Evolutionary conservation across 805 yeast species (phyloP).

Genomic region (Cyberlindnera euphorbiae): DNA sequence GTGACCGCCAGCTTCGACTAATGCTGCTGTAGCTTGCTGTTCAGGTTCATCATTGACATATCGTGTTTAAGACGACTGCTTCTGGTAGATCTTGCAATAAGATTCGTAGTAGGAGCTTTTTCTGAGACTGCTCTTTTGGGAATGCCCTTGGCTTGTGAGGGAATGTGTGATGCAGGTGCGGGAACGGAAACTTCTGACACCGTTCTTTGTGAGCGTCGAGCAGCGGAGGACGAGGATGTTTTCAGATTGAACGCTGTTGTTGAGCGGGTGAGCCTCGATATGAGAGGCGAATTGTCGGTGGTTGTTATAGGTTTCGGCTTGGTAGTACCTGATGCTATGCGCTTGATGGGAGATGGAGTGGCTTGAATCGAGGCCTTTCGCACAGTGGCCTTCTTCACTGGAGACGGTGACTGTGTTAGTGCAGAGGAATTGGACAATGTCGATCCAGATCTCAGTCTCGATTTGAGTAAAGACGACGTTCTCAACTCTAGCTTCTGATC

Average conservation of each 20-base stretch:
- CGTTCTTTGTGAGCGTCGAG: conserved; percentile 1
- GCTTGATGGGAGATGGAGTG: conserved; percentile 11
- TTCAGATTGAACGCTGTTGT: neutral
- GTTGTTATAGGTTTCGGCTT: conserved; percentile 2
- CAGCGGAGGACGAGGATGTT: neutral
- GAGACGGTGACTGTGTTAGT: conserved; percentile 1
- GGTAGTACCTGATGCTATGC: conserved; percentile 4
- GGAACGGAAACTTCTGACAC: conserved; percentile 4
- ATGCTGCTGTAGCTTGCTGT: conserved; percentile 1
- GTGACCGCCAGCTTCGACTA: too few species aligned
- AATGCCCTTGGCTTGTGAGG: conserved; percentile 4
- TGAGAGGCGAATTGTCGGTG: neutral
- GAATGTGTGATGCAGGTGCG: too few species aligned
- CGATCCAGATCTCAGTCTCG: conserved; percentile 3
- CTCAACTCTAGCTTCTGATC: conserved; percentile 3
- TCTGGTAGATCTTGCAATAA: conserved; percentile 13
- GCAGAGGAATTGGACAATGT: too few species aligned
- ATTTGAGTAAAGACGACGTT: conserved; percentile 6
- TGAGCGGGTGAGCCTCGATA: too few species aligned
- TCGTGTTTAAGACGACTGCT: conserved; percentile 21
- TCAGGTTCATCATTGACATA: conserved; percentile 10
- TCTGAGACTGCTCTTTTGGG: conserved; percentile 15
- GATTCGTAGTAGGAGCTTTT: conserved; percentile 1
- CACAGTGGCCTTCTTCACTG: conserved; percentile 3
- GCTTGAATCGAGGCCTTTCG: conserved; percentile 8